Evolutionary conservation across 2,329 filamentous ascomycete species (phyloP).

Genomic region (Fusarium citri): DNA sequence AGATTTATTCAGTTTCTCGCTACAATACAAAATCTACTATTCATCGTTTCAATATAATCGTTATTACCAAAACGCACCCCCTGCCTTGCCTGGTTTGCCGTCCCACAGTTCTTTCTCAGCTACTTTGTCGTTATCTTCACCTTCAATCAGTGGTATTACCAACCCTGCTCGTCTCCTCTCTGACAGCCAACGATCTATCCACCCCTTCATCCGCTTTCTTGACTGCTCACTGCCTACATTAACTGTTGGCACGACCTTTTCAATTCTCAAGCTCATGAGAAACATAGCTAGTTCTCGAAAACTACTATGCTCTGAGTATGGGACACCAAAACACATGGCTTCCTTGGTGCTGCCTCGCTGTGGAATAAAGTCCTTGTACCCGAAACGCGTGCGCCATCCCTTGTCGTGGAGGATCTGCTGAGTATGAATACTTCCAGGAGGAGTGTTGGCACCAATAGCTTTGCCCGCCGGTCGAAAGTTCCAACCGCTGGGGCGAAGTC

Average conservation of each 20-base stretch:
- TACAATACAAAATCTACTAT: neutral
- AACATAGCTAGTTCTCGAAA: constrained; percentile 97
- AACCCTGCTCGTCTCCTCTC: constrained; percentile 69
- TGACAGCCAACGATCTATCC: constrained; percentile 71
- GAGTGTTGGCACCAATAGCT: constrained; percentile 65
- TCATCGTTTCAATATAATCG: constrained; percentile 1
- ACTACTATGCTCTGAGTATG: constrained; percentile 95
- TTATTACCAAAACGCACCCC: constrained; percentile 55
- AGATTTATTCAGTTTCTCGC: neutral
- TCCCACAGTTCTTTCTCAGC: constrained; percentile 52
- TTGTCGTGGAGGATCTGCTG: constrained; percentile 66
- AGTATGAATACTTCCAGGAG: constrained; percentile 62
- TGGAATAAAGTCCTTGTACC: constrained; percentile 76
- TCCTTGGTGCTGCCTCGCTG: constrained; percentile 86
- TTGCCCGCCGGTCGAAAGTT: constrained; percentile 79
- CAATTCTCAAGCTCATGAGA: constrained; percentile 85
- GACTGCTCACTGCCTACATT: constrained; percentile 75
- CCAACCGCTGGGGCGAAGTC: constrained; percentile 94
- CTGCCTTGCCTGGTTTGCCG: constrained; percentile 54
- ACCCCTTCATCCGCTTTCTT: constrained; percentile 70
- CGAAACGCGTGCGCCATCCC: constrained; percentile 82
- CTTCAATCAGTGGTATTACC: constrained; percentile 58
- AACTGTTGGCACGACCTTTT: constrained; percentile 92
- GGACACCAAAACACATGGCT: constrained; percentile 90
- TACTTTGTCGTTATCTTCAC: constrained; percentile 50